phyloP scores from a whole-genome alignment of 495 filamentous ascomycete species.

The Aspergillus cavernicola region DNA sequence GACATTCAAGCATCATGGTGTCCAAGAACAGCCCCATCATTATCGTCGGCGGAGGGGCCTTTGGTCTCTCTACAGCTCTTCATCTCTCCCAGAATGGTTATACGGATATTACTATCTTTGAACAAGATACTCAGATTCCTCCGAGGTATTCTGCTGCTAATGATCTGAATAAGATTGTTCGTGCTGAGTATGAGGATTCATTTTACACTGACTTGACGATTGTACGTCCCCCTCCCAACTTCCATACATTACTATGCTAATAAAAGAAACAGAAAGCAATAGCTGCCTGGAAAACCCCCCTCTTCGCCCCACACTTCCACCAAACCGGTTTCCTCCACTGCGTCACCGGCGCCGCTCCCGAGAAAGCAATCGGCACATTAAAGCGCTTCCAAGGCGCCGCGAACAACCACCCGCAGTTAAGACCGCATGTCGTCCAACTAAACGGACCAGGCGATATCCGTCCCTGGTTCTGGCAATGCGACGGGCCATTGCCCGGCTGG shows the following conservation, averaged over 20 bases:
- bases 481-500: slow-evolving; percentile 48
- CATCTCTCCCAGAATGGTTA: slow-evolving; percentile 44
- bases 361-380: slow-evolving; percentile 45
- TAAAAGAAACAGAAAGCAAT: slow-evolving; percentile 43
- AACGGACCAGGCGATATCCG: slow-evolving; percentile 34
- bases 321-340: slow-evolving; percentile 53
- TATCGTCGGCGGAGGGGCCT: slow-evolving; percentile 46
- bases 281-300: slow-evolving; percentile 46
- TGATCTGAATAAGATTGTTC: slow-evolving; percentile 55
- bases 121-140: slow-evolving; percentile 39
- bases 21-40: slow-evolving; percentile 24
- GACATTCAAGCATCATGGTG: not conserved
- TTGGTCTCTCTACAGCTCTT: slow-evolving; percentile 48
- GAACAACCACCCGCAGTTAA: slow-evolving; percentile 30
- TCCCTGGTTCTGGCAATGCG: slow-evolving; percentile 38
- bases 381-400: slow-evolving; percentile 43
- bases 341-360: slow-evolving; percentile 41
- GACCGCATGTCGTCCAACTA: slow-evolving; percentile 32
- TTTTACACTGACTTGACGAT: slow-evolving; percentile 51
- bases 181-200: slow-evolving; percentile 53
- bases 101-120: slow-evolving; percentile 41
- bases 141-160: slow-evolving; percentile 43
- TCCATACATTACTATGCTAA: too few relatives aligned
- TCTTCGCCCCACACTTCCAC: slow-evolving; percentile 52
- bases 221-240: slow-evolving; percentile 25